A percentile compares a stretch with the other conserved stretches of the same genome.
phyloP scores from a whole-genome alignment of 1,284 basidiomycete genomes.

The Trametes hirsuta region DNA sequence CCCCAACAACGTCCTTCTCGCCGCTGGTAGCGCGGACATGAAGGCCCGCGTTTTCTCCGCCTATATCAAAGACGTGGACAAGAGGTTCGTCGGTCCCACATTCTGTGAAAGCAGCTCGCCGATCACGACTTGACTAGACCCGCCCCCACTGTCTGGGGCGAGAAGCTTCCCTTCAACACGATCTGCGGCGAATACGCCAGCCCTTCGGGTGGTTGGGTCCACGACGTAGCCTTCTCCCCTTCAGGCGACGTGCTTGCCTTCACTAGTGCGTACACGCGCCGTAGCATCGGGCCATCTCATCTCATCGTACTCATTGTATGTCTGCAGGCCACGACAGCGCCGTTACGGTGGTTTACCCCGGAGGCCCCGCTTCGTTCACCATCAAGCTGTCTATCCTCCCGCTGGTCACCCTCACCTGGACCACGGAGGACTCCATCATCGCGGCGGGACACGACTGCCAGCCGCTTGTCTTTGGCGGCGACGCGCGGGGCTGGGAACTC shows the following conservation, averaged over 20 bases:
- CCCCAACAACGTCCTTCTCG: slow-evolving; percentile 90
- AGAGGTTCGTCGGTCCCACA: slow-evolving; percentile 57
- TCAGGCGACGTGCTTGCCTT: slow-evolving; percentile 93
- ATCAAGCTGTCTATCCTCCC: slow-evolving; percentile 82
- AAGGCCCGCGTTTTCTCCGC: slow-evolving; percentile 98
- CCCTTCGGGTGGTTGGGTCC: slow-evolving; percentile 95
- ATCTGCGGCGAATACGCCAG: slow-evolving; percentile 93
- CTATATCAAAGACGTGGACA: slow-evolving; percentile 93
- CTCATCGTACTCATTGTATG: neutral
- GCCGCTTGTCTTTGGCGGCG: slow-evolving; percentile 85
- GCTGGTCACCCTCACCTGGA: slow-evolving; percentile 84
- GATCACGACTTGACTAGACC: slow-evolving; percentile 56
- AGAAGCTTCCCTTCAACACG: slow-evolving; percentile 97
- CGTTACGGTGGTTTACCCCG: slow-evolving; percentile 87
- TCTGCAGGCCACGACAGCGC: slow-evolving; percentile 86
- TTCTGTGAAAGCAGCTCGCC: neutral
- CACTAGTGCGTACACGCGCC: slow-evolving; percentile 66
- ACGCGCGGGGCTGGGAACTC: slow-evolving; percentile 71
- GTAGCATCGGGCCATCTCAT: neutral
- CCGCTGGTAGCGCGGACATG: slow-evolving; percentile 93
- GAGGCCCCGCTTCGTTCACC: slow-evolving; percentile 67
- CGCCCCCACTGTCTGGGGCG: slow-evolving; percentile 92
- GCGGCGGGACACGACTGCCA: slow-evolving; percentile 99
- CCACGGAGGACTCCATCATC: slow-evolving; percentile 78
- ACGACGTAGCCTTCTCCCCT: slow-evolving; percentile 94